Percentiles rank a stretch among this genome's conserved stretches.
Conservation (phyloP, 2,329 filamentous ascomycete genomes). For the Zymoseptoria tritici region DNA sequence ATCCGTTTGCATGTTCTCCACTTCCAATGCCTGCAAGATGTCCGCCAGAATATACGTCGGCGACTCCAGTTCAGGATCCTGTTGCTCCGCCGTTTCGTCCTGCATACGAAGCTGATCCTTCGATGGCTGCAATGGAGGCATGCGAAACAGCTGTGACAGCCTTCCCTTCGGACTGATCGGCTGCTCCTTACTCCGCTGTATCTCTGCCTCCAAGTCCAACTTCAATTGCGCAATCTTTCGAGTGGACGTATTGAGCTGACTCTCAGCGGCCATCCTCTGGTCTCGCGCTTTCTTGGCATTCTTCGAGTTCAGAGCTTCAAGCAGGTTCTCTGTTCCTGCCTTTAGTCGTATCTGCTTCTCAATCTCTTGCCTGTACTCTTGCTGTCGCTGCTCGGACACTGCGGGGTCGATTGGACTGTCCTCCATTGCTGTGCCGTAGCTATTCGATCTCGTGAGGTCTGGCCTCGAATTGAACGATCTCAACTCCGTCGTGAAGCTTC, state of each 20-base stretch:
- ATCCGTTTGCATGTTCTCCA: conserved; percentile 79
- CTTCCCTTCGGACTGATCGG: conserved; percentile 39
- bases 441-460: conserved; percentile 52
- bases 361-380: conserved; percentile 71
- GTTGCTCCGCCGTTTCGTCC: conserved; percentile 48
- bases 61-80: conserved; percentile 68
- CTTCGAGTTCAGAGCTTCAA: conserved; percentile 89
- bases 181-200: conserved; percentile 50
- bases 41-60: conserved; percentile 88
- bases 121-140: conserved; percentile 48
- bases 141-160: conserved; percentile 51
- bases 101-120: conserved; percentile 33
- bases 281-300: conserved; percentile 91
- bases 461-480: conserved; percentile 63
- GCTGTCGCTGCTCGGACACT: conserved; percentile 65
- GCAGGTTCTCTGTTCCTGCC: conserved; percentile 92
- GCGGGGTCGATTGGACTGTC: conserved; percentile 53
- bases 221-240: conserved; percentile 56
- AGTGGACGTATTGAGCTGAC: conserved; percentile 85
- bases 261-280: conserved; percentile 52
- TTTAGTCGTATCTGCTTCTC: conserved; percentile 98
- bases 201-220: conserved; percentile 52
- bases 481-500: conserved; percentile 85
- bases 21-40: conserved; percentile 80
- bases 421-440: conserved; percentile 38